phyloP scores from a whole-genome alignment of 345 rosid species.

The Populus davidiana region DNA sequence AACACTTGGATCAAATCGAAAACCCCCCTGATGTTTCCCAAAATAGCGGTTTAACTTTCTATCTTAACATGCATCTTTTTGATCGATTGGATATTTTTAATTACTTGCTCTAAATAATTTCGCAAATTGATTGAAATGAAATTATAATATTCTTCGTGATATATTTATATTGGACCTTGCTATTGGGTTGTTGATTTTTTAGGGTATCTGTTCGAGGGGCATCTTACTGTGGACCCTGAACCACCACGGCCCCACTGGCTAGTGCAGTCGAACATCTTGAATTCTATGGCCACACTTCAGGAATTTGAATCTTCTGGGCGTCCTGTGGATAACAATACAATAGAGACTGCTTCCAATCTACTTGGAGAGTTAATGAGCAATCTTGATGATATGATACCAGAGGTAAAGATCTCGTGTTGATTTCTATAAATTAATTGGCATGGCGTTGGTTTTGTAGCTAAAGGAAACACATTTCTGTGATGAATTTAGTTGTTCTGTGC shows the following conservation, averaged over 20 bases:
- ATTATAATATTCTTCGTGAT: no score
- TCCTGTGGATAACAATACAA: slow-evolving; percentile 21
- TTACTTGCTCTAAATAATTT: no score
- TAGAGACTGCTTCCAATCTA: slow-evolving; percentile 42
- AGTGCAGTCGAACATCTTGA: slow-evolving; percentile 64
- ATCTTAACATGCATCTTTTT: not conserved
- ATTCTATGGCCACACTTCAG: slow-evolving; percentile 45
- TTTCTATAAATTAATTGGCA: not conserved
- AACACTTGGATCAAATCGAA: slow-evolving; percentile 48
- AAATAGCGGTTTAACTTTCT: slow-evolving; percentile 42
- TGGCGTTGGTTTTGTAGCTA: not conserved
- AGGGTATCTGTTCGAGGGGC: slow-evolving; percentile 94
- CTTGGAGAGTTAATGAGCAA: slow-evolving; percentile 58
- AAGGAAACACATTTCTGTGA: not conserved
- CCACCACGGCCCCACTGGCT: slow-evolving; percentile 92
- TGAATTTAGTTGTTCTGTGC: not conserved
- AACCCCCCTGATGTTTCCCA: slow-evolving; percentile 30
- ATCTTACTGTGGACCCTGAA: slow-evolving; percentile 91
- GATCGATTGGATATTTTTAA: not conserved
- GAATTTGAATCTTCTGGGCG: slow-evolving; percentile 55
- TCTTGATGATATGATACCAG: slow-evolving; percentile 57
- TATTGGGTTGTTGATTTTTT: not conserved
- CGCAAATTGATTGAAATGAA: no score
- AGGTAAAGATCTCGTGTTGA: slow-evolving; percentile 36
- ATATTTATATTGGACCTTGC: no score